Conservation (phyloP, 2,329 filamentous ascomycete genomes). For the Talaromyces sp. region DNA sequence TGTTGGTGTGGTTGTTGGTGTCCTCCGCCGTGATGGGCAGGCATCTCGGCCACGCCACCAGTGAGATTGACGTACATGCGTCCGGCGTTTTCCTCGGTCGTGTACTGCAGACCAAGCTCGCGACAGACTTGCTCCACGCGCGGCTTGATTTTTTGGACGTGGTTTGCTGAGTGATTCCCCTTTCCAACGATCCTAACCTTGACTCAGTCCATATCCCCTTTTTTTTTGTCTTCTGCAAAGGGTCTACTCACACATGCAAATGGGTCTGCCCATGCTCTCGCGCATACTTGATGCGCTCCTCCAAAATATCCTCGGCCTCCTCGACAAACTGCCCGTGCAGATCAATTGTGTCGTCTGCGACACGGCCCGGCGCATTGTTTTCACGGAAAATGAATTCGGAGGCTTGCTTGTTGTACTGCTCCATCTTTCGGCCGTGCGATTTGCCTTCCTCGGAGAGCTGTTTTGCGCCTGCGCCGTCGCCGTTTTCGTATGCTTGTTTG, state of each 20-base stretch:
- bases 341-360: constrained; percentile 80
- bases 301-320: constrained; percentile 87
- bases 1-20: constrained; percentile 37
- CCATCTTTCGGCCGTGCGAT: constrained; percentile 75
- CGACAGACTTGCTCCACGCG: constrained; percentile 81
- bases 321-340: constrained; percentile 92
- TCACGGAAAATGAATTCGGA: constrained; percentile 92
- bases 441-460: constrained; percentile 81
- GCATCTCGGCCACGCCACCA: constrained; percentile 59
- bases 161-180: constrained; percentile 77
- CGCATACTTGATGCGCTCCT: constrained; percentile 77
- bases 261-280: constrained; percentile 69
- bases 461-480: constrained; percentile 81
- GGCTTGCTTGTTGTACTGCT: constrained; percentile 84
- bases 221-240: neutral
- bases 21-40: constrained; percentile 32
- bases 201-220: neutral
- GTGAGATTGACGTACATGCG: constrained; percentile 83
- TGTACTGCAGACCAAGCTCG: constrained; percentile 76
- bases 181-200: constrained; percentile 74
- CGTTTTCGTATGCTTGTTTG: constrained; percentile 73
- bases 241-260: constrained; percentile 65
- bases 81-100: constrained; percentile 84
- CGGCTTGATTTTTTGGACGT: constrained; percentile 95
- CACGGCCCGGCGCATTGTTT: constrained; percentile 76